Conservation (phyloP, 208 protist genomes). For the Acanthamoeba healyi region DNA sequence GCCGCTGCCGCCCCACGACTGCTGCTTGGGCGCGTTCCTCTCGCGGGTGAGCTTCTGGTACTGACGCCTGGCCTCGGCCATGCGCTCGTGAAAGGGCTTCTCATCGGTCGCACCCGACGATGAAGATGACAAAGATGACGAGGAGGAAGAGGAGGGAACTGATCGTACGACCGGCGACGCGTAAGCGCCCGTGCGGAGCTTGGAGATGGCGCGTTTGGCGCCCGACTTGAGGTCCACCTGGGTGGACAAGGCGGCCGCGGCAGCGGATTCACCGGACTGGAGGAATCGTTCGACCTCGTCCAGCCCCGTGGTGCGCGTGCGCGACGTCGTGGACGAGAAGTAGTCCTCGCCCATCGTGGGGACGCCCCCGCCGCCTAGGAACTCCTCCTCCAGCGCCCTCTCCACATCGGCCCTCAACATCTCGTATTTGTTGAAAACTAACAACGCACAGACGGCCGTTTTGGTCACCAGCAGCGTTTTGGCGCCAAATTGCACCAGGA, state of each 20-base stretch:
- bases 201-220: background rate
- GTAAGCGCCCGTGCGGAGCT: background rate
- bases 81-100: constrained; percentile 26
- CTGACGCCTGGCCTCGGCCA: background rate
- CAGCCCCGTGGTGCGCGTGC: background rate
- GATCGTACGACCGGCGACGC: background rate
- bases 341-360: background rate
- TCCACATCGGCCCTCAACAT: constrained; percentile 1
- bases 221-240: background rate
- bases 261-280: background rate
- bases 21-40: constrained; percentile 31
- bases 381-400: background rate
- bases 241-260: too few relatives aligned
- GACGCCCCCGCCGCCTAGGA: background rate
- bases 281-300: constrained; percentile 44
- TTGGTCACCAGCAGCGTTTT: too few relatives aligned
- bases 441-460: too few relatives aligned
- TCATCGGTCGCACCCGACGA: background rate
- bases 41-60: constrained; percentile 16
- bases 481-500: background rate
- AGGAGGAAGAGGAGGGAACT: background rate
- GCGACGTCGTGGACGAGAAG: background rate
- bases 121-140: background rate
- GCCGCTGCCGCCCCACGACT: background rate
- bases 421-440: too few relatives aligned